Conservation (phyloP, 331 rosid species). For the Saraca asoca region DNA sequence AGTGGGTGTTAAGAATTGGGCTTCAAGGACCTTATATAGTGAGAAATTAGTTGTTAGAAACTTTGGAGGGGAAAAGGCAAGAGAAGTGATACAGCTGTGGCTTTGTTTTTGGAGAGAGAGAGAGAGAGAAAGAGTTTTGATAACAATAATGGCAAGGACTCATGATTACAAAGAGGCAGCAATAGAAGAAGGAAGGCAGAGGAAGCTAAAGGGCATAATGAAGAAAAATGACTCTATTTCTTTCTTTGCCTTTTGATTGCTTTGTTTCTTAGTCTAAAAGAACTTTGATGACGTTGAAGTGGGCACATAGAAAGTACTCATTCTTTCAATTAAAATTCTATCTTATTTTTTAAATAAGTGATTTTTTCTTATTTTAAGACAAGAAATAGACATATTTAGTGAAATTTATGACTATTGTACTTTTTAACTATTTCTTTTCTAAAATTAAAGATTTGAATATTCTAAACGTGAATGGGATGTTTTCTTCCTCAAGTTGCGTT, state of each 20-base stretch:
- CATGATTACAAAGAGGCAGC: constrained; percentile 75
- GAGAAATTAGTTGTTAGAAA: constrained; percentile 21
- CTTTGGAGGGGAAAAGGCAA: constrained; percentile 1
- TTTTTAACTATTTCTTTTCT: too few relatives aligned
- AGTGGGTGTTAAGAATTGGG: neutral
- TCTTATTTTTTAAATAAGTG: too few relatives aligned
- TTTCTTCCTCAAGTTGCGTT: constrained; percentile 2
- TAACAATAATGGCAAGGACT: too few relatives aligned
- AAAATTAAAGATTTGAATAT: too few relatives aligned
- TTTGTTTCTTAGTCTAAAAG: constrained; percentile 30
- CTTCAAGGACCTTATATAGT: constrained; percentile 47
- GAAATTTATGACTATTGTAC: too few relatives aligned
- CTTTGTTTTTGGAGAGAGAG: constrained; percentile 44
- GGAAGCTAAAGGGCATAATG: constrained; percentile 42
- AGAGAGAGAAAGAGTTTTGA: constrained; percentile 41
- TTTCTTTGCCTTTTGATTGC: constrained; percentile 36
- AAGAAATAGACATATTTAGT: too few relatives aligned
- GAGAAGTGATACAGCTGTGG: constrained; percentile 39
- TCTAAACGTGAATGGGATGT: too few relatives aligned
- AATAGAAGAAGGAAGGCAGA: constrained; percentile 42
- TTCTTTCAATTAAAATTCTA: too few relatives aligned
- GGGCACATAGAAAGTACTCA: too few relatives aligned
- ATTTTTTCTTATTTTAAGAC: too few relatives aligned
- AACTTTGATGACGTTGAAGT: neutral
- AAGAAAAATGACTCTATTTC: constrained; percentile 39